Conservation (phyloP, 306 rosid species). For the Lupinus albus region DNA sequence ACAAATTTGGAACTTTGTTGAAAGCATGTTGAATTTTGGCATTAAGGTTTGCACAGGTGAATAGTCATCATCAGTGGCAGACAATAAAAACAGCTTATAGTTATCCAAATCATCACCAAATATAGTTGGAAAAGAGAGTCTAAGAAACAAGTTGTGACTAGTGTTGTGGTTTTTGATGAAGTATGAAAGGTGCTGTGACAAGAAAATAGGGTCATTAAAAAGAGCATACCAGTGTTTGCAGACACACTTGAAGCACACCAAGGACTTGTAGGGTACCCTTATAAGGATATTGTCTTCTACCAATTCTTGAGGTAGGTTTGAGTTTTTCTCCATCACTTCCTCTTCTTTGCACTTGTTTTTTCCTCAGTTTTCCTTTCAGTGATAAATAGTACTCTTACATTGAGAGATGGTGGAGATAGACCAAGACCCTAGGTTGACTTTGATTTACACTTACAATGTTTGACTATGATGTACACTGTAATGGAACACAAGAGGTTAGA, state of each 20-base stretch:
- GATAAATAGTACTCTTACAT: neutral
- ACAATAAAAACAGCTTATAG: conserved; percentile 28
- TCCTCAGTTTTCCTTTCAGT: neutral
- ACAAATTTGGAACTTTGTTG: conserved; percentile 28
- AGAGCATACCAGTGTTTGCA: conserved; percentile 32
- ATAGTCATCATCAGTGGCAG: neutral
- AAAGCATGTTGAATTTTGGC: conserved; percentile 24
- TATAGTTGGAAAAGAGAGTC: conserved; percentile 28
- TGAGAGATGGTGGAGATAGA: neutral
- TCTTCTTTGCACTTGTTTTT: neutral
- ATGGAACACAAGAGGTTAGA: neutral
- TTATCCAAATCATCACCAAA: conserved; percentile 12
- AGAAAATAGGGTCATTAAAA: conserved; percentile 18
- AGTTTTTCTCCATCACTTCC: conserved; percentile 1
- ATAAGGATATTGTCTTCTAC: conserved; percentile 15
- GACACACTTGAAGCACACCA: conserved; percentile 27
- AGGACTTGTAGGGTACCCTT: conserved; percentile 12
- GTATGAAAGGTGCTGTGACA: conserved; percentile 23
- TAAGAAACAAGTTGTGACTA: conserved; percentile 1
- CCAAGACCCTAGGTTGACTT: no score
- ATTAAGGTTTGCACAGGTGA: conserved; percentile 7
- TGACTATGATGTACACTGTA: neutral
- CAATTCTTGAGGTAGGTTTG: conserved; percentile 22
- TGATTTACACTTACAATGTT: neutral
- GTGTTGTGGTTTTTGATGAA: conserved; percentile 21